Evolutionary conservation across 2,329 filamentous ascomycete genomes (phyloP), one percentile per base, ranked within the genome.

Genomic region (Ceratocystis cubensis): DNA sequence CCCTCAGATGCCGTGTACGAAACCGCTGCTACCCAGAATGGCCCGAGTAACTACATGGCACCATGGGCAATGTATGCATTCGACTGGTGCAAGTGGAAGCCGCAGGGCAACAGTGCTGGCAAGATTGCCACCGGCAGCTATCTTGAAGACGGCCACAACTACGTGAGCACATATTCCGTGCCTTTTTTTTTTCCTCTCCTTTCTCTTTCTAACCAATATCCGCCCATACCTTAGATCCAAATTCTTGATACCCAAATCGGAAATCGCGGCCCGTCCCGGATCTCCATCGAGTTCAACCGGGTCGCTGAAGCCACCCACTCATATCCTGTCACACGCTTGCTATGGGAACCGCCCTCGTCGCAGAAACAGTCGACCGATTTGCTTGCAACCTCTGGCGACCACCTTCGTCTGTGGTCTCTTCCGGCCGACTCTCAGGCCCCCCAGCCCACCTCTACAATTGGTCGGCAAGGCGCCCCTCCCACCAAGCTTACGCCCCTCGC

Each of bases 71-170:
- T 96, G 66, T 99, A 97, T 75, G 93, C 94, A 13, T 93, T 96
- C 72, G 94, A 99, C 78, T 99, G 94, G 94, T 99, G 94, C 79
- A 99, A 99, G 77, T 99, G 94, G 93, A 85, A 89, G 17, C 86
- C 93, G 1, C 85, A 91, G 72, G 86, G 77, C 72, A 86, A 86
- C 70, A 87, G 89, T 69, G 91, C 90, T 2, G 94, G 94, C 48
- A 97, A 97, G 76, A 83, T 99, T 71, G 94, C 94, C 13, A 82
- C 99, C 48, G 94, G 93, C 68, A 99, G 94, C 78, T 97, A 97
- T 75, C 79, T 97, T 64, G 94, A 99, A 77, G 94, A 99, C 76
- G 93, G 92, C 5, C 94, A 99, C 78, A 99, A 99, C 75, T 99
- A 95, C 80, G 91, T 96, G 79, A 72, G 84, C 76, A 67, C 28